phyloP scores from a whole-genome alignment of 331 rosid species.

The Rosa hybrid region DNA sequence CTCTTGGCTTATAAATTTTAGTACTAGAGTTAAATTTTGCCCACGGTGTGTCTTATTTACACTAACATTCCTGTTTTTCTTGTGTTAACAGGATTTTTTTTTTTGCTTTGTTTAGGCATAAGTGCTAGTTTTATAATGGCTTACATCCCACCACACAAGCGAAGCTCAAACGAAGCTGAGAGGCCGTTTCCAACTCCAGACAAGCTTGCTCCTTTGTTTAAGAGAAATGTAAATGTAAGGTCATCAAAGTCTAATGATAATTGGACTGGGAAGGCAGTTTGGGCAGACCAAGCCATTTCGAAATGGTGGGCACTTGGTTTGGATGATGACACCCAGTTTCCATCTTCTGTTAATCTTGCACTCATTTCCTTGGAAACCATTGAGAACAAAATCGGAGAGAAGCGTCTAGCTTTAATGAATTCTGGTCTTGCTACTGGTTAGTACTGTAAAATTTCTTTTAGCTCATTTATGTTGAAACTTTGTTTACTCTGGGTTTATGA shows the following conservation, averaged over 20 bases:
- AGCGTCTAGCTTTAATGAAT: constrained; percentile 33
- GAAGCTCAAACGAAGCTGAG: constrained; percentile 27
- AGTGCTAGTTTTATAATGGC: constrained; percentile 33
- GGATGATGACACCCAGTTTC: constrained; percentile 26
- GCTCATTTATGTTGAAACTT: background rate
- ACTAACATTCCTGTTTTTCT: background rate
- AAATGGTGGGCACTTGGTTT: constrained; percentile 42
- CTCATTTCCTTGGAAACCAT: constrained; percentile 24
- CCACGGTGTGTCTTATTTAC: background rate
- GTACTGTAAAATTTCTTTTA: background rate
- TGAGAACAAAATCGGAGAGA: constrained; percentile 25
- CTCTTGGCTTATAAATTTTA: background rate
- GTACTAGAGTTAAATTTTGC: background rate
- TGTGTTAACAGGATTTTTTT: background rate
- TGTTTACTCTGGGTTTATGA: background rate
- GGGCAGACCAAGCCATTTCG: constrained; percentile 19
- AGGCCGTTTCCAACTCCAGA: constrained; percentile 28
- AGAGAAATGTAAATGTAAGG: constrained; percentile 1
- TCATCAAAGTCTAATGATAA: constrained; percentile 13
- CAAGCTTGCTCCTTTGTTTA: constrained; percentile 30
- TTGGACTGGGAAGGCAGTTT: background rate
- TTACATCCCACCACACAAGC: constrained; percentile 62
- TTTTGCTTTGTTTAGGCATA: background rate
- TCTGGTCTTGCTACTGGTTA: constrained; percentile 25
- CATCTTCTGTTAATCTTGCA: constrained; percentile 33